These are phyloP conservation scores for Blakeslea trispora DNA, from an alignment of 371 early-diverging fungal species.

Conservation along the genomic window DNA sequence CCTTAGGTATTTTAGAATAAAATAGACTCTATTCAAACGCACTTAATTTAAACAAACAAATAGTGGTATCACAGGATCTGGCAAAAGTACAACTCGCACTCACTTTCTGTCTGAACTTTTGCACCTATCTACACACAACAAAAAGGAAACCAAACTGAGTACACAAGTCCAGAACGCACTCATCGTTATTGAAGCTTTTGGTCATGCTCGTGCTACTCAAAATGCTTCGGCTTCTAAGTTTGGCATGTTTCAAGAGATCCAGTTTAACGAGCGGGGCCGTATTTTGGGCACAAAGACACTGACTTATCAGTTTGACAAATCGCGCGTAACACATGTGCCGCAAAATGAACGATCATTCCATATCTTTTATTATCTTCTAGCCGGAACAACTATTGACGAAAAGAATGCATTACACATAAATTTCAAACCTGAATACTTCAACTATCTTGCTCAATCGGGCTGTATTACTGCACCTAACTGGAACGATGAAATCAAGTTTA, in stretches of 20 bases:
- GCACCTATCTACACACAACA: constrained; percentile 67
- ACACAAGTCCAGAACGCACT: constrained; percentile 71
- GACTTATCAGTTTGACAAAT: constrained; percentile 86
- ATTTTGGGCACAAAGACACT: constrained; percentile 85
- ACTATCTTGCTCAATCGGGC: constrained; percentile 39
- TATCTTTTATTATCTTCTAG: constrained; percentile 84
- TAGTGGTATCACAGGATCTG: constrained; percentile 85
- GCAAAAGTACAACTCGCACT: constrained; percentile 73
- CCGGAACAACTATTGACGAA: constrained; percentile 52
- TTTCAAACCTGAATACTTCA: constrained; percentile 41
- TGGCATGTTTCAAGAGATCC: constrained; percentile 82
- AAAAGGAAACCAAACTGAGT: constrained; percentile 71
- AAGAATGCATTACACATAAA: constrained; percentile 49
- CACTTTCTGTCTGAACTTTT: constrained; percentile 71
- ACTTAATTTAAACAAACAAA: constrained; percentile 1
- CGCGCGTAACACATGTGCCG: constrained; percentile 63
- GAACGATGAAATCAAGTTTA: constrained; percentile 58
- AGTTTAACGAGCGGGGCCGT: constrained; percentile 85
- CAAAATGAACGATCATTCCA: constrained; percentile 79
- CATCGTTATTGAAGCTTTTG: constrained; percentile 74
- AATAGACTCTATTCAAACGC: neutral
- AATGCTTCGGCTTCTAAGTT: constrained; percentile 77
- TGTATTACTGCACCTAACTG: constrained; percentile 23
- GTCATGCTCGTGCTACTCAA: constrained; percentile 68
- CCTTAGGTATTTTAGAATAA: constrained; percentile 52